Conservation (phyloP, 306 rosid genomes). For the Benincasa hispida region DNA sequence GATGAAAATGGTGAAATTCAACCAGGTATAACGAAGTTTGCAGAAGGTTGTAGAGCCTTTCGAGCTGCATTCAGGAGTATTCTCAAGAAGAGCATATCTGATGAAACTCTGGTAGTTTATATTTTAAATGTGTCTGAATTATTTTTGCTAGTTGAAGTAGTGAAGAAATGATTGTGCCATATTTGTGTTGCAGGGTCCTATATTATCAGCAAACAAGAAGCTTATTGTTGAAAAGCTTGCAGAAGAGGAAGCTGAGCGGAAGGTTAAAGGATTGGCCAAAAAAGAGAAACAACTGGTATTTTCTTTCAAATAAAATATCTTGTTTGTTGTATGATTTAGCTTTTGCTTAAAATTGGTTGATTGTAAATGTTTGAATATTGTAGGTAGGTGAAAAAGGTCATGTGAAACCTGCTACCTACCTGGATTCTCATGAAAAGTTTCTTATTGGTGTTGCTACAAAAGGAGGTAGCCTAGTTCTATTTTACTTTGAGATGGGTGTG, state of each 20-base stretch:
- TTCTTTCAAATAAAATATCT: not conserved
- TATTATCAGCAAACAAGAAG: constrained; percentile 61
- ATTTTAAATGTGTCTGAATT: not conserved
- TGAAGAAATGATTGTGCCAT: not conserved
- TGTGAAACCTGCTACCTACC: constrained; percentile 48
- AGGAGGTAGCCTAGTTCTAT: constrained; percentile 48
- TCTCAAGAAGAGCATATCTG: constrained; percentile 51
- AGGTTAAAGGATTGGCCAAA: constrained; percentile 53
- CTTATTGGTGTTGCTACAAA: constrained; percentile 73
- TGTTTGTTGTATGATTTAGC: not conserved
- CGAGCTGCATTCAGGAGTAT: constrained; percentile 65
- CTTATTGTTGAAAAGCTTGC: constrained; percentile 87
- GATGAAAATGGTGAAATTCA: constrained; percentile 49
- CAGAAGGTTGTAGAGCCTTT: constrained; percentile 79
- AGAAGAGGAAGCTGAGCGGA: constrained; percentile 59
- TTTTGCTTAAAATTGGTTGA: not conserved
- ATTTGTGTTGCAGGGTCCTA: constrained; percentile 60
- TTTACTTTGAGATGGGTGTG: not conserved
- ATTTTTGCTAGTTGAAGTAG: not conserved
- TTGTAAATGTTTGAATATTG: constrained; percentile 2
- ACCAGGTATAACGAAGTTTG: constrained; percentile 61
- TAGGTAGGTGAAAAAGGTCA: constrained; percentile 87
- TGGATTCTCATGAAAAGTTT: constrained; percentile 65
- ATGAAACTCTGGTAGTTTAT: constrained; percentile 40
- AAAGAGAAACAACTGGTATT: constrained; percentile 76